phyloP scores from a whole-genome alignment of 257 asterid genomes.

The Cynanchum wilfordii region DNA sequence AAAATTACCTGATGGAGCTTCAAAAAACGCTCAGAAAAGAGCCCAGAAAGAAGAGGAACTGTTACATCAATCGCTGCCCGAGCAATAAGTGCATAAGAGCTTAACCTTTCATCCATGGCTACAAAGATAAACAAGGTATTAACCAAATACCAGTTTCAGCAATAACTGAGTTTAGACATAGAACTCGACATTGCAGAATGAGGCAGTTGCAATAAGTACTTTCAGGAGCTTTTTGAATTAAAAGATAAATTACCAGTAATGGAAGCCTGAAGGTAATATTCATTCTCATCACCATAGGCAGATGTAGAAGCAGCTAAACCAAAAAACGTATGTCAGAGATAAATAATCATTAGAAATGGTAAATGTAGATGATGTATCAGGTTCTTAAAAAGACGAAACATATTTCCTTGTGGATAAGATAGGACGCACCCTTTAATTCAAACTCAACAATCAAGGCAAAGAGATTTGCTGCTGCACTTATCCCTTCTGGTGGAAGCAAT shows the following conservation, averaged over 20 bases:
- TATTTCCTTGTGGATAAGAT: constrained; percentile 11
- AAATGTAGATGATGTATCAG: neutral
- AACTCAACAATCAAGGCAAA: constrained; percentile 76
- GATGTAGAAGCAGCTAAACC: constrained; percentile 76
- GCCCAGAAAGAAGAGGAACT: constrained; percentile 61
- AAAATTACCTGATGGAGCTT: constrained; percentile 71
- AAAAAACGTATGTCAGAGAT: constrained; percentile 20
- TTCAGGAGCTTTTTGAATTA: constrained; percentile 12
- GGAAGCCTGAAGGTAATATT: constrained; percentile 66
- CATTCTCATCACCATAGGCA: constrained; percentile 65
- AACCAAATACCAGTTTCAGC: constrained; percentile 6
- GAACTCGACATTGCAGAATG: neutral
- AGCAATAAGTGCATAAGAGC: constrained; percentile 95
- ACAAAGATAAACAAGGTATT: constrained; percentile 28
- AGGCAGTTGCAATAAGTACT: neutral
- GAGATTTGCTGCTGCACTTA: constrained; percentile 73
- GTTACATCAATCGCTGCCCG: constrained; percentile 71
- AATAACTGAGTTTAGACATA: neutral
- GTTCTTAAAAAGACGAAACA: neutral
- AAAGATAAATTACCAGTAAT: constrained; percentile 45
- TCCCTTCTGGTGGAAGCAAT: constrained; percentile 73
- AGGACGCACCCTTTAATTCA: constrained; percentile 62
- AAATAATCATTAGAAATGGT: constrained; percentile 15
- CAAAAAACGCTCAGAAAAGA: constrained; percentile 58
- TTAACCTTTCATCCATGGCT: constrained; percentile 98